Conservation (phyloP, 495 filamentous ascomycete genomes). For the Aspergillus bridgeri region DNA sequence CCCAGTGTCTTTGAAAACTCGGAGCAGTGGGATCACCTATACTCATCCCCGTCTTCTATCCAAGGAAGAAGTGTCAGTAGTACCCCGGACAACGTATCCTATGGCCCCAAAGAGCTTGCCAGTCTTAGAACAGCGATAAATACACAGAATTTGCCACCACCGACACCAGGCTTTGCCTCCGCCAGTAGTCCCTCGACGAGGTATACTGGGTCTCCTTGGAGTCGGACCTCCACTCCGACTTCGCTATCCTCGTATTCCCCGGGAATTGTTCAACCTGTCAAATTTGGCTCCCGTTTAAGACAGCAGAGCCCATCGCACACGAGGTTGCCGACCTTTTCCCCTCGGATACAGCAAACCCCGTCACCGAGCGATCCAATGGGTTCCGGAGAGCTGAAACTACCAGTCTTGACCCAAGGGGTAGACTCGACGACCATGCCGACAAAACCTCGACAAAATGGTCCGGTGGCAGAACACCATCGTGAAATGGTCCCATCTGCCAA, state of each 20-base stretch:
- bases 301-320: constrained; percentile 64
- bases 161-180: constrained; percentile 62
- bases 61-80: constrained; percentile 14
- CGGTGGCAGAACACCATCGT: neutral
- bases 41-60: constrained; percentile 8
- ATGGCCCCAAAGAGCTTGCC: constrained; percentile 40
- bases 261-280: constrained; percentile 62
- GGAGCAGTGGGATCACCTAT: constrained; percentile 4
- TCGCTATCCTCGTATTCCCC: constrained; percentile 96
- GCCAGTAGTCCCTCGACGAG: constrained; percentile 88
- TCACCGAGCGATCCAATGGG: constrained; percentile 58
- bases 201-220: constrained; percentile 90
- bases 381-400: constrained; percentile 47
- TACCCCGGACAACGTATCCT: constrained; percentile 14
- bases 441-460: neutral
- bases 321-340: constrained; percentile 59
- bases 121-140: constrained; percentile 42
- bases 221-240: constrained; percentile 90
- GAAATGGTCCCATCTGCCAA: neutral
- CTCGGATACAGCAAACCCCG: constrained; percentile 44
- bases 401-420: constrained; percentile 17
- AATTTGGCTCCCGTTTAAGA: constrained; percentile 53
- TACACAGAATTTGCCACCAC: constrained; percentile 61
- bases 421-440: constrained; percentile 11
- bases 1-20: constrained; percentile 4